phyloP scores from a whole-genome alignment of 1,284 basidiomycete genomes.

The Porodaedalea pini region DNA sequence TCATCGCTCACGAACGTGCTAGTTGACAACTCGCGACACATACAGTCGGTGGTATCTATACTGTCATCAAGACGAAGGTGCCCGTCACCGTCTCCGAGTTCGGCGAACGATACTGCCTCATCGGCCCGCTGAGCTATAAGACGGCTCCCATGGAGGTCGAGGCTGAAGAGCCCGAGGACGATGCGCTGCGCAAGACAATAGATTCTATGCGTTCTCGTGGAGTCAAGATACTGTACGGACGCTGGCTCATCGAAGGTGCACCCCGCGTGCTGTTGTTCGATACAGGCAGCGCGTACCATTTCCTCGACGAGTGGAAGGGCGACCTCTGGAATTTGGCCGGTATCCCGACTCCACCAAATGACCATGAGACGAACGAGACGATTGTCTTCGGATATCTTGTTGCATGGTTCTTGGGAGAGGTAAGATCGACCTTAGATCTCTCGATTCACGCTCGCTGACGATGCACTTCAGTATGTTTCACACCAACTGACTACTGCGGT shows the following conservation, averaged over 20 bases:
- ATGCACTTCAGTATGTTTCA: conserved; percentile 62
- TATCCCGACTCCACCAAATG: conserved; percentile 92
- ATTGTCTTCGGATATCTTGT: conserved; percentile 98
- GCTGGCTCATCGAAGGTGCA: conserved; percentile 96
- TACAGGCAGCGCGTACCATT: conserved; percentile 83
- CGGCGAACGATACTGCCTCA: conserved; percentile 88
- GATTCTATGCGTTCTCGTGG: conserved; percentile 81
- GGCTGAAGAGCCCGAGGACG: conserved; percentile 78
- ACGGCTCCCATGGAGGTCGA: conserved; percentile 98
- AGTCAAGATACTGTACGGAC: conserved; percentile 91
- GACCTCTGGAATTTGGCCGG: conserved; percentile 98
- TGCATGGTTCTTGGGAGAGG: conserved; percentile 99
- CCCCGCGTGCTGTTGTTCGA: conserved; percentile 95
- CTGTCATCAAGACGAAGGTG: conserved; percentile 98
- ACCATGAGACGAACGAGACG: conserved; percentile 98
- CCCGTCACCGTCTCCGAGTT: conserved; percentile 95
- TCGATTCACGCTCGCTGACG: not conserved
- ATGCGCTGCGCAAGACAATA: conserved; percentile 64
- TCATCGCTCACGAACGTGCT: not conserved
- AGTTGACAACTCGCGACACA: not conserved
- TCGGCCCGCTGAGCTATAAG: conserved; percentile 96
- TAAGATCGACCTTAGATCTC: conserved; percentile 37
- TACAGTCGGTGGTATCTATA: conserved; percentile 94
- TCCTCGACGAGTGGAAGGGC: conserved; percentile 96
- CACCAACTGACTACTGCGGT: conserved; percentile 81